These are phyloP conservation scores for Ceratocystis cacaofunesta DNA, from an alignment of 2,329 filamentous ascomycete genomes.

Conservation along the genomic window DNA sequence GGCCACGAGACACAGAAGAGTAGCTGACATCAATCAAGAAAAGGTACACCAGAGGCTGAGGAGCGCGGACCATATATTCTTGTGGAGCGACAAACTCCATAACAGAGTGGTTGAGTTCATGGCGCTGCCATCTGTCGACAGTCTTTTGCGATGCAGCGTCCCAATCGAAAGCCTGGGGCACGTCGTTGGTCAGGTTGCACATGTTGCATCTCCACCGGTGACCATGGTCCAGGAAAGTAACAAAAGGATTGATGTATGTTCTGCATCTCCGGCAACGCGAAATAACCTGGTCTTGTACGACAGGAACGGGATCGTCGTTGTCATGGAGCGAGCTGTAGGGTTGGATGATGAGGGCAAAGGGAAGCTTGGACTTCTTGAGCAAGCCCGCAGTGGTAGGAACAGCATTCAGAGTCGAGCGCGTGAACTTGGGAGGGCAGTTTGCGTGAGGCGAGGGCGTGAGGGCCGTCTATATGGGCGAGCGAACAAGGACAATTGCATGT, in stretches of 20 bases:
- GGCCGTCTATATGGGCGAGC: conserved; percentile 44
- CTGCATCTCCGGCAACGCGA: conserved; percentile 89
- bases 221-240: conserved; percentile 89
- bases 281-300: conserved; percentile 94
- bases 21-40: conserved; percentile 95
- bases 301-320: conserved; percentile 74
- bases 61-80: conserved; percentile 97
- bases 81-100: conserved; percentile 96
- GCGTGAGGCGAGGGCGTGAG: conserved; percentile 81
- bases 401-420: conserved; percentile 87
- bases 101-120: conserved; percentile 89
- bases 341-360: conserved; percentile 90
- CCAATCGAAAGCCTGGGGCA: conserved; percentile 99
- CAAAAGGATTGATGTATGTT: conserved; percentile 96
- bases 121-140: conserved; percentile 79
- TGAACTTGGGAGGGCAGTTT: conserved; percentile 86
- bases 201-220: conserved; percentile 99
- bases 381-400: conserved; percentile 84
- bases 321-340: conserved; percentile 90
- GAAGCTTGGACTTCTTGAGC: conserved; percentile 91
- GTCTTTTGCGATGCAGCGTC: conserved; percentile 82
- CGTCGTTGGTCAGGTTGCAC: conserved; percentile 97
- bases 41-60: conserved; percentile 86
- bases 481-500: neutral
- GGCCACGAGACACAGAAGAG: conserved; percentile 72